These are phyloP conservation scores for Penicillium sp. DNA, from an alignment of 2,329 filamentous ascomycete species.

Conservation along the genomic window DNA sequence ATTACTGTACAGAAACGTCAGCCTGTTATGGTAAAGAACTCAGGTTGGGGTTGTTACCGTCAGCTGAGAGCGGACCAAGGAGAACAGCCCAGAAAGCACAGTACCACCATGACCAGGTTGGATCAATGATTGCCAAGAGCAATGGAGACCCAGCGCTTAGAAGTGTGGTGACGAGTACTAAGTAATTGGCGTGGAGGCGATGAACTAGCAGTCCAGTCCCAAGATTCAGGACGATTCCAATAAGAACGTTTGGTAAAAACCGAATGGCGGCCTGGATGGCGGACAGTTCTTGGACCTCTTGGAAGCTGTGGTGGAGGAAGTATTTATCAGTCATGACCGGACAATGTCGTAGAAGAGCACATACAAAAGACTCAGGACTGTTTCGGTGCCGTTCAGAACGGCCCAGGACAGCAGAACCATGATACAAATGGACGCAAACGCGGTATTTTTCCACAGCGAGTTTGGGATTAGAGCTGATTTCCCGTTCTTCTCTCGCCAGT, in stretches of 20 bases:
- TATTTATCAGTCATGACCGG: constrained; percentile 38
- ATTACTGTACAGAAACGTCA: constrained; percentile 38
- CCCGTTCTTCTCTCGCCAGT: background rate
- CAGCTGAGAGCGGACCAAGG: constrained; percentile 47
- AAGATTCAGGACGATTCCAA: constrained; percentile 42
- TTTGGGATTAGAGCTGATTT: constrained; percentile 38
- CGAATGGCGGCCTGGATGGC: background rate
- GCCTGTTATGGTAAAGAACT: background rate
- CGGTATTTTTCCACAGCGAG: constrained; percentile 33
- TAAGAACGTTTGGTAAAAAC: background rate
- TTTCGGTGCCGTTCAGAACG: constrained; percentile 49
- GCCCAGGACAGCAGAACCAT: constrained; percentile 37
- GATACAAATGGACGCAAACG: constrained; percentile 35
- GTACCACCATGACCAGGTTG: constrained; percentile 51
- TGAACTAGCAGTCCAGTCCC: constrained; percentile 51
- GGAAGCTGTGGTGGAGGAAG: constrained; percentile 6
- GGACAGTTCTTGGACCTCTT: background rate
- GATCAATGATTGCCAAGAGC: constrained; percentile 50
- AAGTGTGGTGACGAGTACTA: constrained; percentile 41
- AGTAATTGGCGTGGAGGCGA: constrained; percentile 45
- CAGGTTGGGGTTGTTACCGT: constrained; percentile 26
- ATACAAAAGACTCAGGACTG: constrained; percentile 54
- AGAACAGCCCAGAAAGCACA: constrained; percentile 47
- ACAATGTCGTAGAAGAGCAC: constrained; percentile 37
- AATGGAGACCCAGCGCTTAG: constrained; percentile 44